These are phyloP conservation scores for Entomophthora muscae DNA, from an alignment of 371 early-diverging fungal genomes.

Conservation along the genomic window DNA sequence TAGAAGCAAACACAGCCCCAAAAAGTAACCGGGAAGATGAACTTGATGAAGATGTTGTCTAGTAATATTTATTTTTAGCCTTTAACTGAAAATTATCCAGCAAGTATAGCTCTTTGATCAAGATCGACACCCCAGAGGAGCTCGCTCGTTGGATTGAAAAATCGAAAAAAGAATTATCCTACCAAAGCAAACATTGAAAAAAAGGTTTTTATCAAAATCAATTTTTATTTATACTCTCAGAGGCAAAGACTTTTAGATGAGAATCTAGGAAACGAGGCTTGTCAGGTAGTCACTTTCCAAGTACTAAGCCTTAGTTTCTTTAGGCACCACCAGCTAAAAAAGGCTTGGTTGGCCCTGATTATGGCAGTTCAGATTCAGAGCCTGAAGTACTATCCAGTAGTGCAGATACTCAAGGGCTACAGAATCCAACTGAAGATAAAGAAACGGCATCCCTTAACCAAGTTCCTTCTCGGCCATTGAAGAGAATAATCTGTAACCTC, in stretches of 20 bases:
- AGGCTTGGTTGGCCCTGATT: neutral
- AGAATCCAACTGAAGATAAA: too few relatives aligned
- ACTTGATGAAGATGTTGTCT: neutral
- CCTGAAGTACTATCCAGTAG: too few relatives aligned
- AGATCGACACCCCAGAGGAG: constrained; percentile 5
- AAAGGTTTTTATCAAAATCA: neutral
- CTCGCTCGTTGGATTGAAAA: neutral
- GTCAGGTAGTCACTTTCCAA: neutral
- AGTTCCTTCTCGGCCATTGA: neutral
- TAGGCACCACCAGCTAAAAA: neutral
- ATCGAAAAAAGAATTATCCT: constrained; percentile 1
- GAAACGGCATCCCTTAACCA: too few relatives aligned
- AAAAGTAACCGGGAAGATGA: neutral
- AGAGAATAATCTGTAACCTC: neutral
- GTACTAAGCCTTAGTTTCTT: neutral
- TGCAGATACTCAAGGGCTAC: too few relatives aligned
- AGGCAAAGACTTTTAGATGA: neutral
- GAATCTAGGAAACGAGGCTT: neutral
- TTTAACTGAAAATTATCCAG: neutral
- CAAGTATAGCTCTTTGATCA: constrained; percentile 2
- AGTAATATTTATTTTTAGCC: neutral
- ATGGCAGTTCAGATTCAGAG: neutral
- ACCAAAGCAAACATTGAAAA: neutral
- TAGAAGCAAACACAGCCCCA: too few relatives aligned
- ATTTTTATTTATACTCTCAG: neutral